These are phyloP conservation scores for Linnemannia exigua DNA, from an alignment of 192 early-diverging fungal species.

Conservation along the genomic window DNA sequence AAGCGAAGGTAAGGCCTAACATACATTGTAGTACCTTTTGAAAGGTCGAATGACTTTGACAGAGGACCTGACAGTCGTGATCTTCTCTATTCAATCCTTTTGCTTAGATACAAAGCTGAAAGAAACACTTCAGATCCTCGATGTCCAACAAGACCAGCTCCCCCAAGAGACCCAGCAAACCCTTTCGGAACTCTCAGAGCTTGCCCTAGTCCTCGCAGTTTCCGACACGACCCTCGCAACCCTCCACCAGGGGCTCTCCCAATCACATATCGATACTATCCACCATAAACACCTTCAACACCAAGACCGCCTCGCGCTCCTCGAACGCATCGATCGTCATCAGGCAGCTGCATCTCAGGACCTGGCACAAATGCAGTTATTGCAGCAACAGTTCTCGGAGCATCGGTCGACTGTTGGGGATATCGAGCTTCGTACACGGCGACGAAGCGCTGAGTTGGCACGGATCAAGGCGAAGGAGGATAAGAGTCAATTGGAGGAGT, in stretches of 20 bases:
- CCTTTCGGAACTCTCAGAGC: conserved; percentile 23
- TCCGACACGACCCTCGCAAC: conserved; percentile 20
- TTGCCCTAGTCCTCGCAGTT: conserved; percentile 31
- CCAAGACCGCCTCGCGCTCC: not conserved
- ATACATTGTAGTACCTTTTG: too few species aligned
- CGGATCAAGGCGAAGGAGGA: conserved; percentile 14
- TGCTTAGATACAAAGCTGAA: conserved; percentile 21
- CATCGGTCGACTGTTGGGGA: conserved; percentile 25
- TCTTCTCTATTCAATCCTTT: not conserved
- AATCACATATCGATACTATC: conserved; percentile 7
- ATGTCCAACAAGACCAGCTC: conserved; percentile 11
- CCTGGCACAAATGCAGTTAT: conserved; percentile 9
- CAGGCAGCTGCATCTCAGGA: not conserved
- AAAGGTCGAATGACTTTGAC: too few species aligned
- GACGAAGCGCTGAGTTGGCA: conserved; percentile 37
- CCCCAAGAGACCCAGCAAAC: not conserved
- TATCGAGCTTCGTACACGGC: conserved; percentile 28
- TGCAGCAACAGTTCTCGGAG: conserved; percentile 1
- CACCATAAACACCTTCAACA: not conserved
- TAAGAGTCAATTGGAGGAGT: not conserved
- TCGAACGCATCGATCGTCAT: not conserved
- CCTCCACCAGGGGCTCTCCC: conserved; percentile 23
- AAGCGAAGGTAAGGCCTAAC: conserved; percentile 35
- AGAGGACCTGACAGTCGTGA: too few species aligned
- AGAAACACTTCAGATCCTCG: conserved; percentile 27